These are phyloP conservation scores for Ophiostoma himal-ulmi DNA, from an alignment of 2,329 filamentous ascomycete species.

Conservation along the genomic window DNA sequence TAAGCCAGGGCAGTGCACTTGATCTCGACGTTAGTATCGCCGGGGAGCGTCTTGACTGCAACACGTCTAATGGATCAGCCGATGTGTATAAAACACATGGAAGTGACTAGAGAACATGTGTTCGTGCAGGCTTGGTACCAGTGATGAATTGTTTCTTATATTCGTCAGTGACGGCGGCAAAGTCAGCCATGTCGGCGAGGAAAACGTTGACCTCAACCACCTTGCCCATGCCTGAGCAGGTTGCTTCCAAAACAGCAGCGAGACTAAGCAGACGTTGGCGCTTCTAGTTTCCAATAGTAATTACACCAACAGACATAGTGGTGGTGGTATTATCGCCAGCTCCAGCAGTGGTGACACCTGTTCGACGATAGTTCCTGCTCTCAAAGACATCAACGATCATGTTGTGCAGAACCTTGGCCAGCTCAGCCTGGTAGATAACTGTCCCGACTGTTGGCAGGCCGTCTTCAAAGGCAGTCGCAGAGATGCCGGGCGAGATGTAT, in stretches of 20 bases:
- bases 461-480: slow-evolving; percentile 44
- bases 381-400: slow-evolving; percentile 41
- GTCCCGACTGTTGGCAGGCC: slow-evolving; percentile 40
- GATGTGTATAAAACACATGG: neutral
- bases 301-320: neutral
- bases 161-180: neutral
- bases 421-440: slow-evolving; percentile 44
- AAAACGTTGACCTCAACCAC: neutral
- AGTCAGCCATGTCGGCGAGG: neutral
- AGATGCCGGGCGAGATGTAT: slow-evolving; percentile 41
- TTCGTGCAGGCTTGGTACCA: neutral
- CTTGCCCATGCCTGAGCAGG: neutral
- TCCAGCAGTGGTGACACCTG: neutral
- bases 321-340: neutral
- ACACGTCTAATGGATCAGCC: neutral
- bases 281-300: too few relatives aligned
- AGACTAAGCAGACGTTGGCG: neutral
- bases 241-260: neutral
- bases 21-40: neutral
- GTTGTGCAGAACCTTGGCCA: slow-evolving; percentile 44
- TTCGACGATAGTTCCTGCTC: slow-evolving; percentile 38
- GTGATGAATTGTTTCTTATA: neutral
- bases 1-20: neutral
- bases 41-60: neutral
- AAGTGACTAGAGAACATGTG: neutral